These are phyloP conservation scores for Phytophthora foliorum DNA, from an alignment of 352 stramenopile genomes.

Conservation along the genomic window DNA sequence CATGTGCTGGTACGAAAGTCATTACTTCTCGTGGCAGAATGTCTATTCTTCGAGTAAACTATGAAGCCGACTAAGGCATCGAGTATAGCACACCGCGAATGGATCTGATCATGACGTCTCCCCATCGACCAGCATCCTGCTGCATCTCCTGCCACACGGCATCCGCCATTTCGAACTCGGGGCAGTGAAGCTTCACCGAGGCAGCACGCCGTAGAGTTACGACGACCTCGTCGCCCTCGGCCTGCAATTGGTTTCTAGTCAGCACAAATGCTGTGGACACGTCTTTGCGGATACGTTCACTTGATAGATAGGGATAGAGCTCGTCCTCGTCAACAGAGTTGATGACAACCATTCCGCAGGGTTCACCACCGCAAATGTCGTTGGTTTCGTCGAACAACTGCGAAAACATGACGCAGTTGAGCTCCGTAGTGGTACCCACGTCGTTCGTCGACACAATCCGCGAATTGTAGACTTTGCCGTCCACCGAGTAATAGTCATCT, in stretches of 20 bases:
- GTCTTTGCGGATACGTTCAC: slow-evolving; percentile 30
- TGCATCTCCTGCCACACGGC: slow-evolving; percentile 20
- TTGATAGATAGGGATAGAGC: slow-evolving; percentile 26
- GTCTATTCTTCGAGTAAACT: too few relatives aligned
- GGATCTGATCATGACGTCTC: slow-evolving; percentile 23
- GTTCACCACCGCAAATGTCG: neutral
- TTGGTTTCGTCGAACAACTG: neutral
- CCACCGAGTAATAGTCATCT: slow-evolving; percentile 37
- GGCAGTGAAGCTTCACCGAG: slow-evolving; percentile 23
- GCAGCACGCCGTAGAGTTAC: slow-evolving; percentile 31
- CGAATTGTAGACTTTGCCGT: slow-evolving; percentile 26
- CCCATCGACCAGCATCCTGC: slow-evolving; percentile 29
- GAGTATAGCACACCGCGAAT: slow-evolving; percentile 31
- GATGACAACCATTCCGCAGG: slow-evolving; percentile 19
- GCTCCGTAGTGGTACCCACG: slow-evolving; percentile 6
- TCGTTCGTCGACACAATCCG: slow-evolving; percentile 27
- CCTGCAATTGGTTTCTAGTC: slow-evolving; percentile 6
- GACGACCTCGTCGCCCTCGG: slow-evolving; percentile 10
- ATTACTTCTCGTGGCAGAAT: too few relatives aligned
- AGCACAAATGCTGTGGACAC: slow-evolving; percentile 19
- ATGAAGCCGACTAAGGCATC: neutral
- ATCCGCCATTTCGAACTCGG: slow-evolving; percentile 19
- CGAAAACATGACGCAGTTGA: slow-evolving; percentile 18
- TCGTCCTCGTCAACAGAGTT: slow-evolving; percentile 40
- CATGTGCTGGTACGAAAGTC: too few relatives aligned